Evolutionary conservation across 2,329 filamentous ascomycete genomes (phyloP).

Genomic region (Apiospora hydei): DNA sequence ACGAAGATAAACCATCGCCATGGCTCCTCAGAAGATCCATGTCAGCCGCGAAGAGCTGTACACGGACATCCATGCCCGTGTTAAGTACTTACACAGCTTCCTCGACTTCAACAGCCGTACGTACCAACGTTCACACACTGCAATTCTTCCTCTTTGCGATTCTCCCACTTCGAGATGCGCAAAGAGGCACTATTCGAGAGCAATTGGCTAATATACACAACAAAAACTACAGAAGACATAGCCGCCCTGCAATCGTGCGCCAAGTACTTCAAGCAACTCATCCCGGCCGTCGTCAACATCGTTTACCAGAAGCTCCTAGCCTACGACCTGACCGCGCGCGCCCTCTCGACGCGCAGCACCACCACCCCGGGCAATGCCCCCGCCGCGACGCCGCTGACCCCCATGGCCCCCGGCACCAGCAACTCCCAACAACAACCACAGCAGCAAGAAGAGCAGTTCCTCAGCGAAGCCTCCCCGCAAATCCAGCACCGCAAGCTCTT

Average conservation of each 20-base stretch:
- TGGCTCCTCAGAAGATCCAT: conserved; percentile 53
- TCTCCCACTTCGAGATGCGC: too few relatives aligned
- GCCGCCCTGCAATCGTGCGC: conserved; percentile 72
- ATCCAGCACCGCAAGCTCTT: conserved; percentile 83
- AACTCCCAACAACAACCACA: not conserved
- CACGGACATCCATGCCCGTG: conserved; percentile 71
- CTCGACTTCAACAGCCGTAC: conserved; percentile 76
- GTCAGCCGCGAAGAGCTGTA: conserved; percentile 76
- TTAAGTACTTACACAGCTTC: conserved; percentile 78
- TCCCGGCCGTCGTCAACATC: conserved; percentile 83
- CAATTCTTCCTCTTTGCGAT: not conserved
- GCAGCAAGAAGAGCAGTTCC: conserved; percentile 55
- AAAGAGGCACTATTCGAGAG: too few relatives aligned
- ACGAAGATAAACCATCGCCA: not conserved
- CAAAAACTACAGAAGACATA: conserved; percentile 65
- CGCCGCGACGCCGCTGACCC: not conserved
- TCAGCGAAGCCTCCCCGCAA: conserved; percentile 74
- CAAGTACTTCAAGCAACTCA: conserved; percentile 83
- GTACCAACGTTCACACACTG: conserved; percentile 36
- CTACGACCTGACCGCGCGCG: conserved; percentile 82
- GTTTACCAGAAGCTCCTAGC: conserved; percentile 83
- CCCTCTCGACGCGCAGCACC: conserved; percentile 70
- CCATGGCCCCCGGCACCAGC: not conserved
- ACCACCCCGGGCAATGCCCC: conserved; percentile 70
- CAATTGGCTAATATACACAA: conserved; percentile 28